These are phyloP conservation scores for Colletotrichum gloeosporioides DNA, from an alignment of 2,329 filamentous ascomycete genomes.

Conservation along the genomic window DNA sequence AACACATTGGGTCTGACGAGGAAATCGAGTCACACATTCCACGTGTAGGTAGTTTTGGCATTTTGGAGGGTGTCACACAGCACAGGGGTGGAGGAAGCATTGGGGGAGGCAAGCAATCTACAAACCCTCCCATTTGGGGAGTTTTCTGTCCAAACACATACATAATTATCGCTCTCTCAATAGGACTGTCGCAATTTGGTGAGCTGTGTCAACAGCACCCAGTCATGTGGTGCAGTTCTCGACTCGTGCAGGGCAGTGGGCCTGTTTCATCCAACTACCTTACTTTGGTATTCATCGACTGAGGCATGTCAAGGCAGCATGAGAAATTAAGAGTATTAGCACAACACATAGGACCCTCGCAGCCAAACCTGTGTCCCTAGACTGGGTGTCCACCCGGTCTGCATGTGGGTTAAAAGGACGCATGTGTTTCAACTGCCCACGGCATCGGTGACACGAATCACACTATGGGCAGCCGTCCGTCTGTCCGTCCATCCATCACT, in stretches of 20 bases:
- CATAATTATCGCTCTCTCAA: neutral
- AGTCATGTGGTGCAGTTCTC: neutral
- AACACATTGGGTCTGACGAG: constrained; percentile 1
- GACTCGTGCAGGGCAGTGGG: neutral
- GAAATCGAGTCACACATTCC: constrained; percentile 9
- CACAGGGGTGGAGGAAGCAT: constrained; percentile 3
- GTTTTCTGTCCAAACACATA: neutral
- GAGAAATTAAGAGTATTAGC: neutral
- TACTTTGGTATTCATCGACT: neutral
- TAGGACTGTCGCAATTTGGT: neutral
- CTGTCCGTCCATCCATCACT: neutral
- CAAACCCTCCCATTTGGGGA: neutral
- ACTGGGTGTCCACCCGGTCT: neutral
- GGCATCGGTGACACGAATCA: neutral
- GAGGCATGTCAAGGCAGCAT: neutral
- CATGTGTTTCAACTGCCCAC: constrained; percentile 8
- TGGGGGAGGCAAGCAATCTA: constrained; percentile 11
- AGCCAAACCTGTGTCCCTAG: neutral
- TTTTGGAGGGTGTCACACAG: neutral
- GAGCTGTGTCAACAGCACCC: neutral
- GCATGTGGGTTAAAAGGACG: neutral
- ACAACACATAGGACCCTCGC: neutral
- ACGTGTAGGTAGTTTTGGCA: constrained; percentile 11
- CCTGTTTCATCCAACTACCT: constrained; percentile 9
- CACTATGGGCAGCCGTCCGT: neutral